Conservation (phyloP, 2,329 filamentous ascomycete genomes). For the Lithohypha guttulata region DNA sequence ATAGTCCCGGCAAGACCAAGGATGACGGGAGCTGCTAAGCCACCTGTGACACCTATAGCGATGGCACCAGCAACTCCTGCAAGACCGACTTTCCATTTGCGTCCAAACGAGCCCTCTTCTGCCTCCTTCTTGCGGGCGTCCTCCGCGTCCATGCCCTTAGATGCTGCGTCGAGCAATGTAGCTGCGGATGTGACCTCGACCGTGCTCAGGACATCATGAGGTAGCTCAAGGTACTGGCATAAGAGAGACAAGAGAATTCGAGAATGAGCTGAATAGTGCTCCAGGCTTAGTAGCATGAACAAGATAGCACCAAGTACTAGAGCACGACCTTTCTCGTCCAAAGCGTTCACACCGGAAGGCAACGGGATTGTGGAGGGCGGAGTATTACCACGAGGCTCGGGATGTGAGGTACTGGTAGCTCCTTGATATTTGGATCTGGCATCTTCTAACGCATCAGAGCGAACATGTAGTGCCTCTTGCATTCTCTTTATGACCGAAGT, state of each 20-base stretch:
- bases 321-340: conserved; percentile 50
- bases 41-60: conserved; percentile 62
- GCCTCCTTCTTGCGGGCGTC: conserved; percentile 60
- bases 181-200: conserved; percentile 62
- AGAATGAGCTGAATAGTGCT: conserved; percentile 59
- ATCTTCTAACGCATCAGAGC: conserved; percentile 12
- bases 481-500: conserved; percentile 51
- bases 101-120: conserved; percentile 48
- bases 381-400: too few species aligned
- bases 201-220: conserved; percentile 46
- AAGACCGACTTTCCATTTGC: conserved; percentile 64
- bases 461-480: conserved; percentile 50
- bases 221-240: conserved; percentile 53
- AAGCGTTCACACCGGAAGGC: conserved; percentile 18
- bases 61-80: conserved; percentile 70
- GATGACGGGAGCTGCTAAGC: conserved; percentile 57
- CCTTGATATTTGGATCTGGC: conserved; percentile 26
- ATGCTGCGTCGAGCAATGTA: conserved; percentile 57
- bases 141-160: conserved; percentile 57
- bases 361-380: background rate
- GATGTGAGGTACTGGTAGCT: conserved; percentile 26
- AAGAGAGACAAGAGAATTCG: conserved; percentile 57
- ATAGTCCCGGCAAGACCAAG: conserved; percentile 60
- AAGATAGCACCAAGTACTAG: conserved; percentile 57
- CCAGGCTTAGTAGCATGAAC: conserved; percentile 56